Evolutionary conservation across 768 basidiomycete genomes (phyloP).

Genomic region (Fomitopsis pulvina): DNA sequence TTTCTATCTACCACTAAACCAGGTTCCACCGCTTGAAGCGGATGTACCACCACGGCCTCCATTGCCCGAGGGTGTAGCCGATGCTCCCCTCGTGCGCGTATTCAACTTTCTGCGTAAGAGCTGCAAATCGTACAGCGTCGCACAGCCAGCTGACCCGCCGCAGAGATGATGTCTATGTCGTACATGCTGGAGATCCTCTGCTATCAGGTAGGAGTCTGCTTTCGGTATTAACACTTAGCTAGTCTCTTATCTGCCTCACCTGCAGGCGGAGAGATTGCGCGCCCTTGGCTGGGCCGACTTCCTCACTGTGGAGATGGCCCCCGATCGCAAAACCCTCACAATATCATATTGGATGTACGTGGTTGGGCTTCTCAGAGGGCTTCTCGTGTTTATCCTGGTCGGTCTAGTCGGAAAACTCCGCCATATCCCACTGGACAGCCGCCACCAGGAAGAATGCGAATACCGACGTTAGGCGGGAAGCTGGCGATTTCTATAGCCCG

Average conservation of each 20-base stretch:
- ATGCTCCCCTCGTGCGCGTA: slow-evolving; percentile 78
- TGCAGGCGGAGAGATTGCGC: slow-evolving; percentile 64
- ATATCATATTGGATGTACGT: slow-evolving; percentile 86
- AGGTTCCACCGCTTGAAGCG: slow-evolving; percentile 33
- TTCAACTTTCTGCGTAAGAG: slow-evolving; percentile 85
- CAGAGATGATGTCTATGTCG: slow-evolving; percentile 87
- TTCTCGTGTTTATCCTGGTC: background rate
- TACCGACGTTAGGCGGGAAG: slow-evolving; percentile 61
- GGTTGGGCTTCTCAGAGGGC: slow-evolving; percentile 2
- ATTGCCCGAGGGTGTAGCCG: slow-evolving; percentile 56
- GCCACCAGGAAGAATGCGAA: slow-evolving; percentile 26
- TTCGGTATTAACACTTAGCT: background rate
- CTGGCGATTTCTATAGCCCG: slow-evolving; percentile 68
- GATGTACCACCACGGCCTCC: slow-evolving; percentile 39
- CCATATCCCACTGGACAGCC: slow-evolving; percentile 24
- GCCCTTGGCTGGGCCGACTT: slow-evolving; percentile 84
- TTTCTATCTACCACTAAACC: slow-evolving; percentile 48
- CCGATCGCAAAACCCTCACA: slow-evolving; percentile 59
- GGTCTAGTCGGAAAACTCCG: slow-evolving; percentile 32
- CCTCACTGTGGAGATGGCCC: slow-evolving; percentile 62
- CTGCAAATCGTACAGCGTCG: background rate
- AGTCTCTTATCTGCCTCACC: background rate
- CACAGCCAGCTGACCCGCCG: slow-evolving; percentile 6
- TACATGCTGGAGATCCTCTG: slow-evolving; percentile 90
- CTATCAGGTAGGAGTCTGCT: slow-evolving; percentile 49